Base-by-base conservation (phyloP, 2,329 filamentous ascomycete genomes). In the Aspergillus costaricaensis region DNA sequence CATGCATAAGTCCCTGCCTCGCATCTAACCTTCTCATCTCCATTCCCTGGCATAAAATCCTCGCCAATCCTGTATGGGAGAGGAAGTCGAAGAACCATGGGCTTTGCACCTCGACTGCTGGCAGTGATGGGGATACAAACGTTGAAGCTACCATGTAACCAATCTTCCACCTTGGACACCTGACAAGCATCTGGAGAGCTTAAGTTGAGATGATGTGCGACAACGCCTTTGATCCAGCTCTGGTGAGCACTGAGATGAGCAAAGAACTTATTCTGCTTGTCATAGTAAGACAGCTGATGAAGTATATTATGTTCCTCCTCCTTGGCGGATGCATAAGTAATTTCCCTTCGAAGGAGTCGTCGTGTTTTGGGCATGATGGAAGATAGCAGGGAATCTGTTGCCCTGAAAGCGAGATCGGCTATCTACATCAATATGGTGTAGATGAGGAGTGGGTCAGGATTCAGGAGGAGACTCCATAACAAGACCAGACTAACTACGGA, bases 1-100 rank as follows among this genome's bases (percentile, higher is more conserved):
- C 67, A 73, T 36, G 63, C 62, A 61, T 71, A 74, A 15, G 70
- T 68, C 6, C 58, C 68, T 14, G 63, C 70, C 53, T 74, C 70
- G 61, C 65, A 73, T 25, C 56, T 55, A 36, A 72, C 49, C 54
- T 72, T 74, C 59, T 72, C 69, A 60, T 72, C 70, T 10, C 55
- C 58, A 56, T 72, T 73, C 10, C 68, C 68, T 15, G 69, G 65
- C 21, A 59, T 38, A 44, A 1, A 44, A 1, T 52, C 51, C 17
- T 73, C 69, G 2, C 66, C 71, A 5, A 70, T 51, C 8, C 62
- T 61, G 49, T 72, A 70, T 7, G 68, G 70, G 2, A 72, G 60
- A 5, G 67, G 68, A 44, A 72, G 62, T 4, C 63, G 65, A 32
- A 71, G 60, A 14, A 69, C 25, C 2, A 69, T 57, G 6, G 60